A percentile compares a stretch with the other conserved stretches of the same genome.
Conservation (phyloP, 108 stramenopile genomes). For the Skeletonema grethae region DNA sequence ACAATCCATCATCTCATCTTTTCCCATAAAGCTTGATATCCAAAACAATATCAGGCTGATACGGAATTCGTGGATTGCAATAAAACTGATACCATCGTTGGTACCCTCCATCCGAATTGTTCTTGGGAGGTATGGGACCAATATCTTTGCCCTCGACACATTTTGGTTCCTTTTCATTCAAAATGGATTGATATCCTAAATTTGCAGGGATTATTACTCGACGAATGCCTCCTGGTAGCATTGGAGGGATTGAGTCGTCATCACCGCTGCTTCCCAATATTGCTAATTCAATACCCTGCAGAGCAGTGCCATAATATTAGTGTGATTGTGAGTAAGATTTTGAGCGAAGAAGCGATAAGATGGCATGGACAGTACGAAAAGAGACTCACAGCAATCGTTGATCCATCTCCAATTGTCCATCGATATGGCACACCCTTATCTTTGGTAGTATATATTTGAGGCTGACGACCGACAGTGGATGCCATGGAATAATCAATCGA, state of each 20-base stretch:
- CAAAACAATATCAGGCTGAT: conserved; percentile 23
- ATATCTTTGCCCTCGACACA: conserved; percentile 3
- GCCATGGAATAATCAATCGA: conserved; percentile 23
- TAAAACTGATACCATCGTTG: conserved; percentile 24
- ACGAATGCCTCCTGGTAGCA: conserved; percentile 22
- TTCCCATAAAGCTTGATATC: conserved; percentile 27
- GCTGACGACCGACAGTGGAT: conserved; percentile 10
- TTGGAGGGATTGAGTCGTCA: conserved; percentile 10
- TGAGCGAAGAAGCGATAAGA: too few relatives aligned
- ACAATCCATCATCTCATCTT: not conserved
- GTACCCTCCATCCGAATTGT: conserved; percentile 4
- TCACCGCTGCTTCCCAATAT: conserved; percentile 5
- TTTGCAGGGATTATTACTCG: conserved; percentile 13
- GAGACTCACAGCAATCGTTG: not conserved
- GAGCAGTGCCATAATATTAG: too few relatives aligned
- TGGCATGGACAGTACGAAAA: too few relatives aligned
- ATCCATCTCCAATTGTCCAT: conserved; percentile 19
- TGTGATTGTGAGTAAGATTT: too few relatives aligned
- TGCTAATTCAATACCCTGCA: conserved; percentile 14
- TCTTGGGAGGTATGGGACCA: conserved; percentile 17
- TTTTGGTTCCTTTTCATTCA: not conserved
- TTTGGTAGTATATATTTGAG: conserved; percentile 23
- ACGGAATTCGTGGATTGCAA: conserved; percentile 22
- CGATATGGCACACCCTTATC: conserved; percentile 22
- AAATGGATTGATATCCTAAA: conserved; percentile 14